phyloP scores from a whole-genome alignment of 768 basidiomycete genomes.

The Tricholoma hemisulphureum region DNA sequence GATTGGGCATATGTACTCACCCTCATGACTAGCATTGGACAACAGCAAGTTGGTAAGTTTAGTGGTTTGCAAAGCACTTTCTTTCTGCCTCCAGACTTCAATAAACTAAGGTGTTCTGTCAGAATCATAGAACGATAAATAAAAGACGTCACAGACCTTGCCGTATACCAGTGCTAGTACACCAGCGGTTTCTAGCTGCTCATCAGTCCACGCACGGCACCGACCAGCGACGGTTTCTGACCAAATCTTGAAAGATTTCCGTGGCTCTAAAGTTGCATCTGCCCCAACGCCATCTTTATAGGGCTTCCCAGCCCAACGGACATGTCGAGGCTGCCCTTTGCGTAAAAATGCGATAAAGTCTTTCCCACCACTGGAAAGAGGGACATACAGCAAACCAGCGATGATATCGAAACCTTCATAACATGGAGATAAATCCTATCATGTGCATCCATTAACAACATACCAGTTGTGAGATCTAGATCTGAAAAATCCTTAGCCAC shows the following conservation, averaged over 20 bases:
- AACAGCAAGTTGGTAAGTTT: conserved; percentile 72
- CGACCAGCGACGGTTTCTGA: conserved; percentile 69
- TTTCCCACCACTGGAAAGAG: conserved; percentile 65
- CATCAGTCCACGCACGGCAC: conserved; percentile 74
- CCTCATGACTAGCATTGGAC: conserved; percentile 83
- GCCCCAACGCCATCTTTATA: conserved; percentile 39
- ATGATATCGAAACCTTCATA: conserved; percentile 54
- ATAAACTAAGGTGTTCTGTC: conserved; percentile 56
- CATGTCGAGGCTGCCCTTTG: conserved; percentile 68
- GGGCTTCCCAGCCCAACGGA: conserved; percentile 80
- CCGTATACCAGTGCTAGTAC: conserved; percentile 79
- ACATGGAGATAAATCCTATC: background rate
- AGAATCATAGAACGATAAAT: background rate
- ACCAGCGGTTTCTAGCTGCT: conserved; percentile 79
- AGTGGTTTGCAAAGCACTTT: conserved; percentile 66
- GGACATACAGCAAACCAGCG: conserved; percentile 73
- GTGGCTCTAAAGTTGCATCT: conserved; percentile 57
- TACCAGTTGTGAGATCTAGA: conserved; percentile 53
- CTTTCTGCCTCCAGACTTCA: conserved; percentile 83
- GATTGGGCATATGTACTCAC: conserved; percentile 29
- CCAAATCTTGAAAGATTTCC: conserved; percentile 81
- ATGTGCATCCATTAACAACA: conserved; percentile 1
- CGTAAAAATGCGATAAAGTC: conserved; percentile 83
- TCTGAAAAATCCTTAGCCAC: conserved; percentile 73
- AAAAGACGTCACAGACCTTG: conserved; percentile 40